Base-by-base conservation (phyloP, 1,139 yeast species). In the Saccharomyces hybrid region DNA sequence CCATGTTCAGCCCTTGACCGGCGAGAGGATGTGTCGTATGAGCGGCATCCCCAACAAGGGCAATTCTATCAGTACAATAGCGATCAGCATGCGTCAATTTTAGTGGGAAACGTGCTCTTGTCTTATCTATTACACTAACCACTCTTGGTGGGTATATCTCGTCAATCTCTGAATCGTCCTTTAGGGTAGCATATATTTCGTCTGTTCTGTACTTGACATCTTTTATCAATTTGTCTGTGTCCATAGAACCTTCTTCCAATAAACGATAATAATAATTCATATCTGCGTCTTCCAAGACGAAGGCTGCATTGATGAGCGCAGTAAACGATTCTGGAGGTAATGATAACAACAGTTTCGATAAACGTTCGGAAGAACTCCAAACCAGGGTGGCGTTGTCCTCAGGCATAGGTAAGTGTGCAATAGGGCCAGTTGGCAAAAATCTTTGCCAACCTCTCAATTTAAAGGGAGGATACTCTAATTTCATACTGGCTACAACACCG, bases 1-100 rank as follows among this genome's bases (percentile, higher is more conserved):
- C 99, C 96, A 93, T 90, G 69, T 93, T 93, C 57, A 93, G 79
- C 14, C 99, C 99, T 72, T 95, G 99, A 3, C 99, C 99, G 1
- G 98, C 98, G 57, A 93, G 76, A 2, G 99, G 99, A 69, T 93
- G 98, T 1, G 96, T 88, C 0, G 98, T 86, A 64, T 93, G 99
- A 0, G 98, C 99, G 1, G 99, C 99, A 72, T 93, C 99, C 25
- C 99, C 99, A 8, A 93, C 86, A 23, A 93, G 75, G 0, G 98
- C 99, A 34, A 91, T 80, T 61, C 99, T 77, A 4, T 88, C 91
- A 1, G 83, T 81, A 14, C 88, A 82, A 67, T 95, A 93, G 0
- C 88, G 81, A 65, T 93, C 98, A 2, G 97, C 96, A 67, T 95
- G 98, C 27, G 91, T 83, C 76, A 91, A 73, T 61, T 85, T 84